Base-by-base conservation (phyloP, 2,329 filamentous ascomycete species). In the Colletotrichum zoysiae region DNA sequence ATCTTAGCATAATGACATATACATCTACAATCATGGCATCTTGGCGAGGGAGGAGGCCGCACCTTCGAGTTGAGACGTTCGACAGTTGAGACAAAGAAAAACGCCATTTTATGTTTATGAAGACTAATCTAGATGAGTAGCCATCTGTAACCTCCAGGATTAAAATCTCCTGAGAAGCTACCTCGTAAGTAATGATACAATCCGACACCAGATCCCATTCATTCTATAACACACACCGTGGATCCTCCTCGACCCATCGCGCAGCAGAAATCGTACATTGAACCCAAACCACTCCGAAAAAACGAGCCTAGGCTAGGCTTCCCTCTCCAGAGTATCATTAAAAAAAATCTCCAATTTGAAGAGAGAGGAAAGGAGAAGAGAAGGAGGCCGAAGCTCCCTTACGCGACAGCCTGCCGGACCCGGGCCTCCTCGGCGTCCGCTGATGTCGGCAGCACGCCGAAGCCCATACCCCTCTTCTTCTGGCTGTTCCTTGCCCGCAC, bases 401-500 rank as follows among this genome's bases (percentile, higher is more conserved):
- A 73, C 61, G 55, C 69, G 42, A 73, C 46, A 63, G 67, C 65
- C 55, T 74, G 74, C 33, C 84, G 80, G 12, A 88, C 84, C 65
- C 83, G 81, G 5, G 84, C 86, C 71, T 85, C 85, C 56, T 85
- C 82, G 1, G 82, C 79, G 70, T 84, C 84, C 2, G 76, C 75
- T 30, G 76, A 78, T 20, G 80, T 84, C 0, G 80, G 77, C 5
- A 83, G 77, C 2, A 87, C 82, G 62, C 84, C 89, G 77, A 92
- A 92, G 0, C 90, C 90, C 82, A 92, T 88, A 8, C 79, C 81
- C 71, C 83, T 84, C 67, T 81, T 81, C 77, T 83, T 89, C 78
- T 89, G 88, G 76, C 89, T 88, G 33, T 67, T 73, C 61, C 57
- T 65, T 30, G 48, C 48, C 78, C 90, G 92, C 46, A 92, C 88